Evolutionary conservation across 2,329 filamentous ascomycete genomes (phyloP), one percentile per base, ranked within the genome.

Genomic region (Clonostachys solani): DNA sequence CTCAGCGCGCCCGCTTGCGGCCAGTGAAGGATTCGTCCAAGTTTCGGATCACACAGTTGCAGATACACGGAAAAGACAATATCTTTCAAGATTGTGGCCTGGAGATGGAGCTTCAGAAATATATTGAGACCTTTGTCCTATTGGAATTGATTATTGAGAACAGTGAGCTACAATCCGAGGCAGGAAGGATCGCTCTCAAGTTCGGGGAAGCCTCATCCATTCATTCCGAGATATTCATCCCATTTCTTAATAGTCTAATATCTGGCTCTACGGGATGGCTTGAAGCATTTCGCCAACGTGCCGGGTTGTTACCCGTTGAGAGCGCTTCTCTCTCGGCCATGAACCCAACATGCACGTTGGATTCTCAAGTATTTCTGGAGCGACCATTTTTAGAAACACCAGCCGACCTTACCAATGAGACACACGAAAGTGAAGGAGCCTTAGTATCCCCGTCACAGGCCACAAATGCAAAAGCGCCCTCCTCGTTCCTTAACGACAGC

Each of bases 81-180:
- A 69, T 81, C 33, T 82, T 82, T 55, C 77, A 81, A 53, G 64
- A 68, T 43, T 81, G 79, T 50, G 73, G 76, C 3, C 68, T 81
- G 56, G 79, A 83, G 58, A 58, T 59, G 15, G 71, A 78, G 45
- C 67, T 83, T 19, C 72, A 73, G 6, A 72, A 77, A 42, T 82
- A 74, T 54, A 78, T 80, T 45, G 69, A 67, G 50, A 68, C 70
- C 9, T 75, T 72, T 57, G 63, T 65, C 44, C 55, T 80, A 47
- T 60, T 84, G 9, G 81, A 80, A n/a, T 56, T 84, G 54, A 81
- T 77, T 1, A 71, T 78, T 15, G 78, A 77, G 66, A 78, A 84
- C 46, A 64, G 74, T 6, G 81, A 84, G 60, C 70, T 85, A 13
- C 80, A 84, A 56, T 65, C 71, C 6, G 78, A 83, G 59, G 79